phyloP scores from a whole-genome alignment of 176 grass and related monocot genomes.

The Bolboschoenus planiculmis region DNA sequence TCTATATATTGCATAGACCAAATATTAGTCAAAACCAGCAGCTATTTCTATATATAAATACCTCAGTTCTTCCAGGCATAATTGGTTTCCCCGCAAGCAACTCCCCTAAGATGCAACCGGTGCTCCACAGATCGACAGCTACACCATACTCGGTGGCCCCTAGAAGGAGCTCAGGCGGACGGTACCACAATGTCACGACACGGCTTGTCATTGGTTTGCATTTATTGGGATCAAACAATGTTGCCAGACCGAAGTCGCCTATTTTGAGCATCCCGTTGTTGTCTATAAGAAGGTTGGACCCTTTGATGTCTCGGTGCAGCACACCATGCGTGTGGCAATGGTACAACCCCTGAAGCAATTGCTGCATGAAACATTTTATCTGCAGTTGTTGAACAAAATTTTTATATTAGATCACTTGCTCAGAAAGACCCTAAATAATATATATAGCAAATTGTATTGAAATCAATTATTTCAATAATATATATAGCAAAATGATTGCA shows the following conservation, averaged over 20 bases:
- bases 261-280: conserved; percentile 61
- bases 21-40: not conserved
- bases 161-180: conserved; percentile 77
- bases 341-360: conserved; percentile 66
- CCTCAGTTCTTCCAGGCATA: conserved; percentile 93
- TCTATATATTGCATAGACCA: not conserved
- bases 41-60: conserved; percentile 13
- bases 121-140: conserved; percentile 85
- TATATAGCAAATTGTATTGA: not conserved
- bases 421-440: not conserved
- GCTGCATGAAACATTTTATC: conserved; percentile 72
- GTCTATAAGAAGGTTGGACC: conserved; percentile 74
- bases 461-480: not conserved
- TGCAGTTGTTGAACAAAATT: conserved; percentile 30
- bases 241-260: conserved; percentile 80
- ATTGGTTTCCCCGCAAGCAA: conserved; percentile 74
- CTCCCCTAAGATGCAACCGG: conserved; percentile 90
- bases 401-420: not conserved
- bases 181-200: conserved; percentile 89
- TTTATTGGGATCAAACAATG: conserved; percentile 55
- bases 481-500: not conserved
- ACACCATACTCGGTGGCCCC: conserved; percentile 68
- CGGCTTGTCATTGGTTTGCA: conserved; percentile 61
- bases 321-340: conserved; percentile 72
- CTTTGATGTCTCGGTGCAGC: conserved; percentile 83